Conservation (phyloP, 2,329 filamentous ascomycete genomes). For the Penicillium sp. region DNA sequence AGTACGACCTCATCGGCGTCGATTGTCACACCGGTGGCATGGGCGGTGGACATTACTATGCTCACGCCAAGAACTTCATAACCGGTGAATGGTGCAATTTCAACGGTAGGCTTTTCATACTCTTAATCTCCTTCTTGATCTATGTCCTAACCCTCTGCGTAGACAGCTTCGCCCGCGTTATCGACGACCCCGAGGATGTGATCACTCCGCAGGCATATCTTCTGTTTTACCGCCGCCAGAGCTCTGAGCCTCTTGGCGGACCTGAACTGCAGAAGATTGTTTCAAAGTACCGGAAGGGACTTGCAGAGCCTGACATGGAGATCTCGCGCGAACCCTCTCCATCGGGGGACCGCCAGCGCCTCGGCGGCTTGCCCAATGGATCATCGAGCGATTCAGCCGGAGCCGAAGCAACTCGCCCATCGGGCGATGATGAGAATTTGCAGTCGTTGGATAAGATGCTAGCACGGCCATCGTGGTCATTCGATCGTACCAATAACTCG, state of each 20-base stretch:
- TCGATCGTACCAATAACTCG: conserved; percentile 30
- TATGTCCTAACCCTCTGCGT: conserved; percentile 41
- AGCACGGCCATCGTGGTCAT: conserved; percentile 38
- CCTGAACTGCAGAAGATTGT: conserved; percentile 69
- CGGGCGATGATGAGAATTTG: conserved; percentile 44
- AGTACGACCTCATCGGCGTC: conserved; percentile 92
- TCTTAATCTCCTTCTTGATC: neutral
- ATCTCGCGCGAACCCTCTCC: conserved; percentile 48
- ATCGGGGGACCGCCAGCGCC: conserved; percentile 81
- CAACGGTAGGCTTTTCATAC: conserved; percentile 64
- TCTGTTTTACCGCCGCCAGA: conserved; percentile 90
- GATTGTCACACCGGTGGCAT: conserved; percentile 95
- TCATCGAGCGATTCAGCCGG: conserved; percentile 82
- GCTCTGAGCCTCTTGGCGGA: conserved; percentile 73
- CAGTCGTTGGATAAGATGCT: conserved; percentile 19
- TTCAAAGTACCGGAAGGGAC: conserved; percentile 56
- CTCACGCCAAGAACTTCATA: conserved; percentile 87
- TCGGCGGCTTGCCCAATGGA: conserved; percentile 83
- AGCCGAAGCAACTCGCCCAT: conserved; percentile 73
- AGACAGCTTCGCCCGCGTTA: conserved; percentile 70
- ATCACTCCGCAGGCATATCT: conserved; percentile 82
- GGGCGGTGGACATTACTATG: conserved; percentile 94
- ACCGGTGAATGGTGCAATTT: conserved; percentile 93
- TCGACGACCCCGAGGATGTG: conserved; percentile 59
- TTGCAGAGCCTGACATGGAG: conserved; percentile 47